These are phyloP conservation scores for Puccinia coronata DNA, from an alignment of 1,284 basidiomycete genomes.

Conservation along the genomic window DNA sequence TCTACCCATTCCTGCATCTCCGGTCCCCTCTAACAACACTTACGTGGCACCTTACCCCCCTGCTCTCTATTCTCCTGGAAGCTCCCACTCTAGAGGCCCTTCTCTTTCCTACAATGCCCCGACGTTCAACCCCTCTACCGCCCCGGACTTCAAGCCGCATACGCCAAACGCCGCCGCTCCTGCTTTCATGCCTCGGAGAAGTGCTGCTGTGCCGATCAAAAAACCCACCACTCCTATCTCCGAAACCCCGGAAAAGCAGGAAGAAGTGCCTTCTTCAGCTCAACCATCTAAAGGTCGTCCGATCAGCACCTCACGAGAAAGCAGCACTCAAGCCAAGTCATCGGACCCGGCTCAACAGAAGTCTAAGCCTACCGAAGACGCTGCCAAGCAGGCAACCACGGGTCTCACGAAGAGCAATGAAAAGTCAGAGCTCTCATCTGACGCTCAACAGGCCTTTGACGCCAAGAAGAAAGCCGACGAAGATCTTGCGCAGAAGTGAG, in stretches of 20 bases:
- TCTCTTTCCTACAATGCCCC: constrained; percentile 47
- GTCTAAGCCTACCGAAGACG: background rate
- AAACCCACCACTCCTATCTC: constrained; percentile 42
- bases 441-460: background rate
- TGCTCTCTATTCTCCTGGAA: constrained; percentile 12
- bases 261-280: background rate
- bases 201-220: constrained; percentile 46
- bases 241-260: constrained; percentile 14
- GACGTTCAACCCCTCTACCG: constrained; percentile 38
- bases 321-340: background rate
- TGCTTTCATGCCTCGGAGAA: constrained; percentile 41
- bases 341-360: background rate
- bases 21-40: constrained; percentile 28
- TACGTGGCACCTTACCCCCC: constrained; percentile 17
- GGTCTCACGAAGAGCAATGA: background rate
- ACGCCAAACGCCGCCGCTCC: constrained; percentile 40
- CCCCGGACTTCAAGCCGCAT: constrained; percentile 45
- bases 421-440: background rate
- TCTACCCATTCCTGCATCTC: constrained; percentile 39
- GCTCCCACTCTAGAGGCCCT: constrained; percentile 38
- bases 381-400: background rate
- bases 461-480: constrained; percentile 33
- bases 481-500: constrained; percentile 27
- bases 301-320: constrained; percentile 9
- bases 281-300: constrained; percentile 4